Base-by-base conservation (phyloP, 768 basidiomycete species). In the Serendipita sp. region DNA sequence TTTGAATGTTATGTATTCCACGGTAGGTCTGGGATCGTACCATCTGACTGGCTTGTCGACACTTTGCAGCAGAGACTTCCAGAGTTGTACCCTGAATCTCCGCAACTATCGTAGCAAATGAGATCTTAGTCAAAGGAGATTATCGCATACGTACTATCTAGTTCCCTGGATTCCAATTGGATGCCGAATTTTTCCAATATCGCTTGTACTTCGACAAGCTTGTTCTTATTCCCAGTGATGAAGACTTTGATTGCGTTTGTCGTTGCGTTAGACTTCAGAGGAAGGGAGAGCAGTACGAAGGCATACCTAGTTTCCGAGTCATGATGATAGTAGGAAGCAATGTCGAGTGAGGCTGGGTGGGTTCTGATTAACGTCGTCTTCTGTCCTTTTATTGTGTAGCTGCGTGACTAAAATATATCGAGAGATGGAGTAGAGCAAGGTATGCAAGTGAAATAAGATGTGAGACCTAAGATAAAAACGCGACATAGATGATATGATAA, bases 141-240 rank as follows among this genome's bases (percentile, higher is more conserved):
- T 31, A 51, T 44, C 20, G n/a, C 20, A 62, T 34, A 76, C 86
- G 72, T 71, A 86, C 93, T 81, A 66, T 96, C 90, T 17, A 98
- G 78, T 66, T 81, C 83, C 68, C 80, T 79, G 2, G 88, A 86
- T 61, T 85, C 83, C 56, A 98, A 80, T 61, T 85, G 81, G 66
- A 97, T 81, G 7, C 16, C 74, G 69, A 3, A 82, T 82, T 14
- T 81, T 75, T 0, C 80, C 17, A 98, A 78, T 70, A 98, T 97
- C 33, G 82, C 81, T 68, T 82, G 82, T 64, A 94, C 91, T 74
- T 98, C 95, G 64, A 78, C 80, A 28, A 98, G 77, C 72, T 98
- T 98, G 76, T 93, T 91, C 20, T 84, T 81, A 71, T 98, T 97
- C 28, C 93, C 90, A 0, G 95, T 97, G 17, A 97, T 91, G 71